Percentiles rank a stretch among this genome's conserved stretches.
These are phyloP conservation scores for Nakazawaea ernobii DNA, from an alignment of 805 yeast species.

Conservation along the genomic window DNA sequence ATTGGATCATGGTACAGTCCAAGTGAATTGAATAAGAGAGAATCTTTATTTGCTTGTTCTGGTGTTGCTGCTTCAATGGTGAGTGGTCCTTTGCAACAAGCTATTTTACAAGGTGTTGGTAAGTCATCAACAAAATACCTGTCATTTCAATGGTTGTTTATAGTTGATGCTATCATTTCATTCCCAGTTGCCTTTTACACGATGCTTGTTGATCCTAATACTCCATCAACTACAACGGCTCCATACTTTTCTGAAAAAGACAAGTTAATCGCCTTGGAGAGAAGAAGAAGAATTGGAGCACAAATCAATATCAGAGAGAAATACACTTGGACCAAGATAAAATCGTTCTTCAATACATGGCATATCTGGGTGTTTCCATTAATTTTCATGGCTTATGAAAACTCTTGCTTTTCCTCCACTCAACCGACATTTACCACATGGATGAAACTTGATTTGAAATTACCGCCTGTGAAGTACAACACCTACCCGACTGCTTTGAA, in stretches of 20 bases:
- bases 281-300: constrained; percentile 37
- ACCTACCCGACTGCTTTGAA: constrained; percentile 33
- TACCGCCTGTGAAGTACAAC: constrained; percentile 30
- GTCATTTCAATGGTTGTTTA: constrained; percentile 42
- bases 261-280: constrained; percentile 39
- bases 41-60: constrained; percentile 29
- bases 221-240: constrained; percentile 38
- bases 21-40: constrained; percentile 28
- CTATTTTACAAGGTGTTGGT: constrained; percentile 21
- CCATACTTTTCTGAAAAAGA: constrained; percentile 38
- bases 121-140: constrained; percentile 16
- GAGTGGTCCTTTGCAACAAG: constrained; percentile 33
- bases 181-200: constrained; percentile 35
- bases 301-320: constrained; percentile 35
- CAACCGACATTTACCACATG: constrained; percentile 41
- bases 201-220: constrained; percentile 36
- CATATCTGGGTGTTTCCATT: constrained; percentile 41
- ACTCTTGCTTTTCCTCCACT: constrained; percentile 24
- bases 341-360: constrained; percentile 41
- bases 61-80: constrained; percentile 29
- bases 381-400: constrained; percentile 32
- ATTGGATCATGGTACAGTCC: constrained; percentile 31
- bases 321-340: constrained; percentile 35
- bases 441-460: constrained; percentile 32
- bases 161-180: constrained; percentile 35